These are phyloP conservation scores for Pezicula neosporulosa DNA, from an alignment of 2,329 filamentous ascomycete genomes.

Conservation along the genomic window DNA sequence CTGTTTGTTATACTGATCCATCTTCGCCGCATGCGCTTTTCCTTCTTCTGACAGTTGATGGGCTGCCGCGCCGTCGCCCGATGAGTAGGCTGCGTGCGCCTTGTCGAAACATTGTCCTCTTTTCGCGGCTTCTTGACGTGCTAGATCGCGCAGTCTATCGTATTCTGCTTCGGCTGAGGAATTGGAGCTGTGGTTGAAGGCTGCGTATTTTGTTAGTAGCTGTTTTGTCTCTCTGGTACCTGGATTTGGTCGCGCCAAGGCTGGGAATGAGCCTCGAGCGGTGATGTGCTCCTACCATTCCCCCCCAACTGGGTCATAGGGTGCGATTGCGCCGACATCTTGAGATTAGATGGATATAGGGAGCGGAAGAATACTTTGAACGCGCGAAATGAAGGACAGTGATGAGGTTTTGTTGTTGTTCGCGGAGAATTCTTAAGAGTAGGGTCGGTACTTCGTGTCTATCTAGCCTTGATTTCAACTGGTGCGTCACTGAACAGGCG, in stretches of 20 bases:
- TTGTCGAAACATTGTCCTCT: conserved; percentile 73
- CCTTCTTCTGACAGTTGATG: conserved; percentile 82
- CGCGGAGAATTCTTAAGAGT: too few relatives aligned
- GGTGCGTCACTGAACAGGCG: too few relatives aligned
- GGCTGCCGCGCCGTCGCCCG: conserved; percentile 78
- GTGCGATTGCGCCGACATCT: conserved; percentile 12
- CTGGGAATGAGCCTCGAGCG: background rate
- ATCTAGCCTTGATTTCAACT: too few relatives aligned
- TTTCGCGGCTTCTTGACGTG: conserved; percentile 76
- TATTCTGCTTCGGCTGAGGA: conserved; percentile 79
- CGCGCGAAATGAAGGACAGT: too few relatives aligned
- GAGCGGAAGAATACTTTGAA: too few relatives aligned
- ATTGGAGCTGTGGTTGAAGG: conserved; percentile 71
- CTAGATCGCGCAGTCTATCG: conserved; percentile 81
- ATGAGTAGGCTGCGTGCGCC: conserved; percentile 76
- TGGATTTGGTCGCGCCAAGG: background rate
- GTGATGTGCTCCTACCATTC: conserved; percentile 15
- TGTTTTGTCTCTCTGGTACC: background rate
- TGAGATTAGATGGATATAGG: background rate
- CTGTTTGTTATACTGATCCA: conserved; percentile 87
- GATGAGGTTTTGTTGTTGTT: too few relatives aligned
- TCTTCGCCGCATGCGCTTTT: conserved; percentile 77
- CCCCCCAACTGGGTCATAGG: conserved; percentile 20
- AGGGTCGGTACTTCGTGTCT: too few relatives aligned
- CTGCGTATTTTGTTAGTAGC: conserved; percentile 37